Percentiles rank a stretch among this genome's conserved stretches.
phyloP scores from a whole-genome alignment of 495 filamentous ascomycete species.

The Talaromyces adpressus region DNA sequence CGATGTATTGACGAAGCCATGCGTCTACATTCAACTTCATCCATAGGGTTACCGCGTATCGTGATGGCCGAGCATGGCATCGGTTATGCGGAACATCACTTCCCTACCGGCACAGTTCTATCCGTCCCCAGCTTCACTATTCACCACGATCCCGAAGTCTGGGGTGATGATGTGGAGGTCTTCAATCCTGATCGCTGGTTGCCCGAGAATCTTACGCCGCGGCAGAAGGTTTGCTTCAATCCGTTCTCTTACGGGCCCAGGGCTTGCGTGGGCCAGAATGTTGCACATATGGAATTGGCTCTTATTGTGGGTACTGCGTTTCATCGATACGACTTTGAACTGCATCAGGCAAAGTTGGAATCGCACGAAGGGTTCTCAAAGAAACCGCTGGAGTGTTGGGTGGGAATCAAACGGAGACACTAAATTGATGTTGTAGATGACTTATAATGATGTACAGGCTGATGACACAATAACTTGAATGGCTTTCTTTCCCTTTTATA shows the following conservation, averaged over 20 bases:
- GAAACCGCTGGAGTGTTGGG: conserved; percentile 63
- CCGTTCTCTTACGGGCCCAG: conserved; percentile 70
- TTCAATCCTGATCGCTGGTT: conserved; percentile 75
- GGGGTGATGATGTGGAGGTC: conserved; percentile 61
- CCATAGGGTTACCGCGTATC: conserved; percentile 69
- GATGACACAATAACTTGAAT: neutral
- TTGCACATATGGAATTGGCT: conserved; percentile 70
- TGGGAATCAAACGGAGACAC: conserved; percentile 50
- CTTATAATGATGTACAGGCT: neutral
- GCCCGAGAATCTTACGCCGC: conserved; percentile 32
- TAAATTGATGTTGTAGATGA: neutral
- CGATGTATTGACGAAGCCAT: conserved; percentile 72
- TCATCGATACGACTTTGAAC: conserved; percentile 56
- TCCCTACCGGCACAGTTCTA: conserved; percentile 60
- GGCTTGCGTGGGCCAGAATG: conserved; percentile 68
- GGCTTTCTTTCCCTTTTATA: neutral
- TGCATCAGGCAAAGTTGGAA: conserved; percentile 53
- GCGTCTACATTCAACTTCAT: conserved; percentile 72
- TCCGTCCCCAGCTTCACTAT: conserved; percentile 73
- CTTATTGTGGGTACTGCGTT: conserved; percentile 66
- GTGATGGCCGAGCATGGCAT: conserved; percentile 51
- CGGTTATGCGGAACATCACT: conserved; percentile 43
- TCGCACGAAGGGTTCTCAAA: conserved; percentile 75
- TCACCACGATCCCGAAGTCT: conserved; percentile 66
- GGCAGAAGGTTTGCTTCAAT: conserved; percentile 64